These are phyloP conservation scores for Hypoxylon sp. DNA, from an alignment of 2,329 filamentous ascomycete genomes.

Conservation along the genomic window DNA sequence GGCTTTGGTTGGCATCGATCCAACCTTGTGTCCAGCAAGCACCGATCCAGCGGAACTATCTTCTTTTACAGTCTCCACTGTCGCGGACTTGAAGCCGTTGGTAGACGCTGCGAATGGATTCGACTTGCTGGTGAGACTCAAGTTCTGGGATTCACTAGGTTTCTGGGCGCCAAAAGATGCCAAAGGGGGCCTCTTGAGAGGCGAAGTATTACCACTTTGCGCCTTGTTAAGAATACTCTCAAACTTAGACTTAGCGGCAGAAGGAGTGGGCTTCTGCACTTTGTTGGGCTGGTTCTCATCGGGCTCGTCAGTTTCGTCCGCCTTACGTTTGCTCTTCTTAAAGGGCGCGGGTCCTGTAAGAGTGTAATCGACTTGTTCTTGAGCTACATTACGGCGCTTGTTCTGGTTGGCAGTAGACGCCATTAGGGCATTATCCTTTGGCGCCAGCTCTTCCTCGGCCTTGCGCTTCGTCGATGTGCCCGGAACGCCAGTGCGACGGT, in stretches of 20 bases:
- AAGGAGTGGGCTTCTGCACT: slow-evolving; percentile 66
- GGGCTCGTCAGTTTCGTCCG: slow-evolving; percentile 60
- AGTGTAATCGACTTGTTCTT: slow-evolving; percentile 57
- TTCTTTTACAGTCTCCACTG: slow-evolving; percentile 55
- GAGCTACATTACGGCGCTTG: slow-evolving; percentile 65
- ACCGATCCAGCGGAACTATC: slow-evolving; percentile 45
- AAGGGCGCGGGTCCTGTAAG: slow-evolving; percentile 55
- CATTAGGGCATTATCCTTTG: slow-evolving; percentile 57
- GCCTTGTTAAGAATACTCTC: slow-evolving; percentile 71
- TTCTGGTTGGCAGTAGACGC: slow-evolving; percentile 58
- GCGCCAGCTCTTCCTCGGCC: slow-evolving; percentile 65
- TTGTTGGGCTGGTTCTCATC: slow-evolving; percentile 67
- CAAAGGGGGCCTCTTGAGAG: slow-evolving; percentile 47
- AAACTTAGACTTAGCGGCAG: slow-evolving; percentile 69
- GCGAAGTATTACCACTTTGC: slow-evolving; percentile 52
- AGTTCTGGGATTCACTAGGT: slow-evolving; percentile 45
- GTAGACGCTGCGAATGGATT: slow-evolving; percentile 56
- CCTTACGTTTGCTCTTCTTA: slow-evolving; percentile 69
- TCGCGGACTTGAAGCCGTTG: slow-evolving; percentile 60
- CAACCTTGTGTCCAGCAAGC: slow-evolving; percentile 48
- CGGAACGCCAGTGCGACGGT: slow-evolving; percentile 55
- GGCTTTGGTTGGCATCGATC: slow-evolving; percentile 48
- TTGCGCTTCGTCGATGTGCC: slow-evolving; percentile 65
- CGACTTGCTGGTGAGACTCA: slow-evolving; percentile 53
- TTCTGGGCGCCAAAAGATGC: slow-evolving; percentile 42